Base-by-base conservation (phyloP, 257 asterid species). In the Solanum ahanhuiri region DNA sequence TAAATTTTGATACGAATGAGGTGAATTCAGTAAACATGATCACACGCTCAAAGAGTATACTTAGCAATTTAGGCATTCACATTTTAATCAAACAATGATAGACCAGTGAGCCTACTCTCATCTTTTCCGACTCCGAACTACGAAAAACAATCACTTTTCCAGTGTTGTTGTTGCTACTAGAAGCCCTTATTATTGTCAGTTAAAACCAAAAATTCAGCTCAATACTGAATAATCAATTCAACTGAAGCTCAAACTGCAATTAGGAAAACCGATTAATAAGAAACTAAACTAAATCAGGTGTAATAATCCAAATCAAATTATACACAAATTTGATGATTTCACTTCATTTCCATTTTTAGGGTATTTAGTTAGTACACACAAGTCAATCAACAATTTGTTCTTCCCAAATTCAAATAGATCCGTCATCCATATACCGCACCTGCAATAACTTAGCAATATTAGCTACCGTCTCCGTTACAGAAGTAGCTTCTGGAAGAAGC, bases 371-470 rank as follows among this genome's bases (percentile, higher is more conserved):
- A 37, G 57, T 83, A 5, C 1, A 2, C 23, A 43, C 31, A 41
- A 84, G 10, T 63, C 9, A 35, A 69, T 45, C 48, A 83, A 83
- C 86, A 64, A 35, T 83, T 33, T n/a, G 14, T 22, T n/a, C 5
- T 33, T 43, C 77, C 17, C 15, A 82, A 83, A 37, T 25, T 41
- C n/a, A 66, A 54, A 60, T 33, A 82, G 9, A 63, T 63, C 31
- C 3, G 12, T 33, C 28, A 12, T 33, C 28, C 23, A 48, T 20
- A 34, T 4, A 48, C 9, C 12, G 39, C 83, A 94, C 99, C 98
- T 94, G 98, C 92, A 93, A 71, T 79, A 94, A 85, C 86, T 92
- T 93, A 0, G 98, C 94, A 58, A 95, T 88, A 86, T 89, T 90
- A 2, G 93, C 87, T 83, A 92, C 88, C 66, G 94, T 87, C 83